These are phyloP conservation scores for barley (Hordeum vulgare) DNA, from an alignment of 176 grass and related monocot genomes.

Conservation along the genomic window DNA sequence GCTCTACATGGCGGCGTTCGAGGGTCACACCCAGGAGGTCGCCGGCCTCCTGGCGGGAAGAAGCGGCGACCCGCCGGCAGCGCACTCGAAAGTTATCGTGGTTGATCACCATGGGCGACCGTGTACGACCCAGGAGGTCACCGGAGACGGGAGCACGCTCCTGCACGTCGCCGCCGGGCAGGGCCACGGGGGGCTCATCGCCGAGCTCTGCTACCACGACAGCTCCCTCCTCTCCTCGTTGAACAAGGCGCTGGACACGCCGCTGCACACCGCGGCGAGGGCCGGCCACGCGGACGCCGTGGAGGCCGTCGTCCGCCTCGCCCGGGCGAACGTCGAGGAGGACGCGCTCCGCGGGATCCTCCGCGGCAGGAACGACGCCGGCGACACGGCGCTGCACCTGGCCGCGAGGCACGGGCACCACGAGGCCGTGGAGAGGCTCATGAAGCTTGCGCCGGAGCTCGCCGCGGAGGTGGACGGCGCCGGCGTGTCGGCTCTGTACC, in stretches of 20 bases:
- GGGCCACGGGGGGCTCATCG: conserved; percentile 12
- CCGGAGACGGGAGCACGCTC: conserved; percentile 8
- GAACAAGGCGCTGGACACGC: conserved; percentile 32
- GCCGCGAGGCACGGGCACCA: conserved; percentile 16
- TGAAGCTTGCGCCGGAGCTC: background rate
- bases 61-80: background rate
- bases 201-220: background rate
- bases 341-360: background rate
- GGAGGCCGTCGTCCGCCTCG: background rate
- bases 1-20: conserved; percentile 9
- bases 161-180: conserved; percentile 38
- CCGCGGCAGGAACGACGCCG: background rate
- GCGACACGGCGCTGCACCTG: conserved; percentile 39
- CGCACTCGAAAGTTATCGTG: background rate
- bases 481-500: conserved; percentile 34
- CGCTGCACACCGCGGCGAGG: conserved; percentile 33
- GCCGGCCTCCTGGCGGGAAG: background rate
- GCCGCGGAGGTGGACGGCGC: background rate
- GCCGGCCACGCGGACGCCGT: background rate
- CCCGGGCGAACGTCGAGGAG: background rate
- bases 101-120: background rate
- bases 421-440: background rate
- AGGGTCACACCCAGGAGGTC: background rate
- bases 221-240: background rate
- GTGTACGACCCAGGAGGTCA: conserved; percentile 21